phyloP scores from a whole-genome alignment of 768 basidiomycete species.

The Holtermannia corniformis region DNA sequence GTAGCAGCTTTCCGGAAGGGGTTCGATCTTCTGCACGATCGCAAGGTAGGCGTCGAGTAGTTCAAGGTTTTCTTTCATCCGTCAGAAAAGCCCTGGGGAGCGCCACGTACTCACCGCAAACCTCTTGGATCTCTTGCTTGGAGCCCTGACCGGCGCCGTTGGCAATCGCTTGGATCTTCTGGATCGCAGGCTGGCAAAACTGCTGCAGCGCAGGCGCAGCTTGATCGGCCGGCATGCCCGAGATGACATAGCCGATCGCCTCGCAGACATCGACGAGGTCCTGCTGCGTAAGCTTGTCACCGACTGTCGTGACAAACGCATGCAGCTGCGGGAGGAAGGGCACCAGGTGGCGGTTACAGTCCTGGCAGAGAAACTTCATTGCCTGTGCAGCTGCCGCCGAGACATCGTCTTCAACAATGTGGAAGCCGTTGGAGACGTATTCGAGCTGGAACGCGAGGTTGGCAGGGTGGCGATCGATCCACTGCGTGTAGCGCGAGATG shows the following conservation, averaged over 20 bases:
- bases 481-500: conserved; percentile 90
- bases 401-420: conserved; percentile 61
- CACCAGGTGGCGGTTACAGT: conserved; percentile 89
- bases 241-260: conserved; percentile 90
- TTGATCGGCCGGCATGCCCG: conserved; percentile 80
- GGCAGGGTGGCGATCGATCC: conserved; percentile 80
- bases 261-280: conserved; percentile 89
- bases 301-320: conserved; percentile 71
- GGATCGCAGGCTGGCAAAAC: conserved; percentile 76
- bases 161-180: conserved; percentile 59
- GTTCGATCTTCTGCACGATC: conserved; percentile 69
- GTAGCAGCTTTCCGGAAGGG: conserved; percentile 68
- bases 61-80: conserved; percentile 68
- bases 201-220: conserved; percentile 77
- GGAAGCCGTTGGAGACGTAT: conserved; percentile 87
- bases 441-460: conserved; percentile 78
- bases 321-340: conserved; percentile 87
- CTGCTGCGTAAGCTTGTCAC: conserved; percentile 68
- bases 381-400: conserved; percentile 91
- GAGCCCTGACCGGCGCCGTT: conserved; percentile 51
- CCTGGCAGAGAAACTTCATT: conserved; percentile 90
- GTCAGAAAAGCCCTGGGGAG: too few relatives aligned
- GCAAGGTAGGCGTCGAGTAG: conserved; percentile 86
- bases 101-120: conserved; percentile 54
- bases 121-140: conserved; percentile 60